Evolutionary conservation across 441 rosid species (phyloP), one percentile per base, ranked within the genome.

Genomic region (Lagerstroemia fauriei): DNA sequence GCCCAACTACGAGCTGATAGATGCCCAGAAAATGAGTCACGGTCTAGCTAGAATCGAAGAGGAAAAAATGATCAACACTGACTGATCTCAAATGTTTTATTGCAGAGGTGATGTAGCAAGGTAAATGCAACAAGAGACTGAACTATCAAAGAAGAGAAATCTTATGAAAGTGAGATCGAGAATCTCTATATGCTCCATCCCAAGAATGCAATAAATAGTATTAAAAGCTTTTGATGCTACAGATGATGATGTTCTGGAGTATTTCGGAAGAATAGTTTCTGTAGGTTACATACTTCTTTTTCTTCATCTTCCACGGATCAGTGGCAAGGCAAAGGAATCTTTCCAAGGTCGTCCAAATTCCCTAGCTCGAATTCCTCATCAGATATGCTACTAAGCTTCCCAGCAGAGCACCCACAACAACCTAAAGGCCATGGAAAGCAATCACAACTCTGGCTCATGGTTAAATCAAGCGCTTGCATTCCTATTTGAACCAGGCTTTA

Each of bases 311-410:
- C 48, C 32, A 34, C 75, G 2, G 76, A 72, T 20, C 50, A 18
- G 17, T 16, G 20, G 77, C n/a, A 4, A 46, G 77, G 57, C 51
- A 24, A 12, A 46, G 77, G 22, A 44, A 41, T 32, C 22, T 9
- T 24, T 20, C 53, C 46, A 41, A 72, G 29, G n/a, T 72, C 25
- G 75, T 53, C 17, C 24, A 24, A 73, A 24, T 73, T 77, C 20
- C 29, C 46, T 93, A 93, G 80, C 89, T 73, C 12, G 90, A 86
- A 81, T 76, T 89, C 88, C 96, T 90, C 96, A 91, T 93, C 84
- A 95, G 83, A 85, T 86, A 93, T 0, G 92, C 95, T 41, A 95
- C 95, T 57, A 93, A 68, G 82, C 59, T 53, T 53, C 59, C 59
- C 59, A 53, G 59, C 59, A 53, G 59, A 53, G 59, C 59, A 53